Conservation (phyloP, 495 filamentous ascomycete species). For the Penicillium cataractarum region DNA sequence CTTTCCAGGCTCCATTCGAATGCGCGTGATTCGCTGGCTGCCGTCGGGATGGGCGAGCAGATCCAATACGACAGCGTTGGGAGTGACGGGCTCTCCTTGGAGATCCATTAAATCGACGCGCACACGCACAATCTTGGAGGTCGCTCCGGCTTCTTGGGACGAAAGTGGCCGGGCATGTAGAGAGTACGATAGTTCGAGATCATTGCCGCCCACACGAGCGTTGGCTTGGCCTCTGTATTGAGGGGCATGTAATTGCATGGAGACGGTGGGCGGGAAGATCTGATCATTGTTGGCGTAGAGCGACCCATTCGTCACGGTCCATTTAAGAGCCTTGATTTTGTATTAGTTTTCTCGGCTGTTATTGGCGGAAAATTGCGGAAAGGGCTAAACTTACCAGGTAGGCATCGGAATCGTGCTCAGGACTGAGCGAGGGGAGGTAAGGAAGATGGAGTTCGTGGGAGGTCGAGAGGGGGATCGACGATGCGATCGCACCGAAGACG, state of each 20-base stretch:
- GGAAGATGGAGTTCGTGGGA: constrained; percentile 33
- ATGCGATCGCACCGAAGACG: constrained; percentile 22
- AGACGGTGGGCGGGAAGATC: constrained; percentile 45
- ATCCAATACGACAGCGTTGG: constrained; percentile 24
- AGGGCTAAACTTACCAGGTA: constrained; percentile 30
- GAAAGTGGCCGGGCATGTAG: constrained; percentile 34
- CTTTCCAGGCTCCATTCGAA: constrained; percentile 25
- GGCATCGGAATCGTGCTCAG: constrained; percentile 19
- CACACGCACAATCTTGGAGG: constrained; percentile 27
- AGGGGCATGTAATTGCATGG: constrained; percentile 38
- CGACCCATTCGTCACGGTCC: constrained; percentile 41
- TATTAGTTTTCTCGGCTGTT: constrained; percentile 7
- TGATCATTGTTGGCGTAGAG: constrained; percentile 48
- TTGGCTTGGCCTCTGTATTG: constrained; percentile 23
- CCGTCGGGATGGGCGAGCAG: constrained; percentile 23
- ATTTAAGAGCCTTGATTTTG: constrained; percentile 37
- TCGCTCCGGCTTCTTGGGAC: constrained; percentile 15
- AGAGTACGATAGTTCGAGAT: constrained; percentile 30
- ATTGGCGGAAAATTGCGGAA: neutral
- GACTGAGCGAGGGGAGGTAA: constrained; percentile 24
- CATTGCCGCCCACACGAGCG: constrained; percentile 5
- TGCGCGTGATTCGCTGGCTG: constrained; percentile 25
- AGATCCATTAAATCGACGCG: constrained; percentile 32
- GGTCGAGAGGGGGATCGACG: constrained; percentile 21
- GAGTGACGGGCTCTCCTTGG: constrained; percentile 26